Base-by-base conservation (phyloP, 2,329 filamentous ascomycete genomes). In the Alternaria sp. region DNA sequence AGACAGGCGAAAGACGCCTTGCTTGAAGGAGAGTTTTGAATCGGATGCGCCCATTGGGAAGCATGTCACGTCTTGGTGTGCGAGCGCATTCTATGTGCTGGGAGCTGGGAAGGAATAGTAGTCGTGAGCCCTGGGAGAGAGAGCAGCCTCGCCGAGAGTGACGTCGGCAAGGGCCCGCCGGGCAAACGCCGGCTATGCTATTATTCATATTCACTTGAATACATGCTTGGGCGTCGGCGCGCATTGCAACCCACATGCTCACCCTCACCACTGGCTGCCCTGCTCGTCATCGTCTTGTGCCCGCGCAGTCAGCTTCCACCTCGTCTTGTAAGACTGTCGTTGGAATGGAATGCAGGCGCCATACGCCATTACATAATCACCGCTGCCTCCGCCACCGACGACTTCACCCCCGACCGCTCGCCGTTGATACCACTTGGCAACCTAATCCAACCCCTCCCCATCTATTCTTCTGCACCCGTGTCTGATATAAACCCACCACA, bases 21-120 rank as follows among this genome's bases (percentile, higher is more conserved):
- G 92, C 81, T 97, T 98, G 86, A 99, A 98, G 76, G 94, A 92
- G 76, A 98, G 88, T 85, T 98, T 98, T 73, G 94, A 98, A 82
- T 98, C 94, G 80, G 94, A 97, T 76, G 94, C 94, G 80, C 95
- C 95, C 95, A 99, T 99, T 68, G 78, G 75, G 58, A 70, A 70
- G 65, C 73, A 74, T 74, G 64, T 69, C 72, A 74, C 65, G 60
- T 45, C 49, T 64, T 67, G 58, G 72, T 60, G 60, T 58, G 65
- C 58, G 60, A 58, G 65, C 58, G 66, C 68, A 70, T 66, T 54
- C 10, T 45, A 34, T 10, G 54, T 28, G 48, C 54, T 50, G 52
- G 50, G 36, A 31, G 48, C 54, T 50, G 52, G 50, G 36, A 31
- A 24, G 6, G 36, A 34, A 56, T 61, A 52, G 31, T 14, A 2